These are phyloP conservation scores for Rhodamnia argentea DNA, from an alignment of 345 rosid genomes.

Conservation along the genomic window DNA sequence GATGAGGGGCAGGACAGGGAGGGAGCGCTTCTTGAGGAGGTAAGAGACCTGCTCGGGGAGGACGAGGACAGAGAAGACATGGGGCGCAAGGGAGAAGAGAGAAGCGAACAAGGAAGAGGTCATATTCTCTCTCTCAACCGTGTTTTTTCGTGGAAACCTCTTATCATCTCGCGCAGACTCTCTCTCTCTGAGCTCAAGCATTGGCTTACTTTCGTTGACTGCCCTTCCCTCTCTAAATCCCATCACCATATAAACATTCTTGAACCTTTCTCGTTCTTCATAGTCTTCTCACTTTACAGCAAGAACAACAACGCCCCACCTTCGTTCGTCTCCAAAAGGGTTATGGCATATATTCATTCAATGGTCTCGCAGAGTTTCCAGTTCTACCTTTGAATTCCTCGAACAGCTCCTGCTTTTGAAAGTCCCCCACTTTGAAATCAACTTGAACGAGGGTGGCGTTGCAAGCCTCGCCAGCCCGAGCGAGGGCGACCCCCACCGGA, in stretches of 20 bases:
- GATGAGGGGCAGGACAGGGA: constrained; percentile 51
- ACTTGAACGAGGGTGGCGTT: not conserved
- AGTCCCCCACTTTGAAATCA: not conserved
- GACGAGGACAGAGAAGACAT: constrained; percentile 1
- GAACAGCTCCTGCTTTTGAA: not conserved
- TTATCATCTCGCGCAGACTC: not conserved
- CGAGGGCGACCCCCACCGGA: too few relatives aligned
- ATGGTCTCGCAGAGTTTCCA: not conserved
- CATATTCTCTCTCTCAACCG: not conserved
- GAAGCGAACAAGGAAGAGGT: not conserved
- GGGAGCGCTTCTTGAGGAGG: constrained; percentile 37
- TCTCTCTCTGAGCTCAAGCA: not conserved
- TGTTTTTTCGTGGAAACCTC: constrained; percentile 14
- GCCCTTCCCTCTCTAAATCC: not conserved
- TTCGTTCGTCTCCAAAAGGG: not conserved
- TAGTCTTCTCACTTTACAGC: not conserved
- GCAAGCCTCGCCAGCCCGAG: too few relatives aligned
- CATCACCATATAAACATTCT: not conserved
- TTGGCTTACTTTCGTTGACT: constrained; percentile 25
- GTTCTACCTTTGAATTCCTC: not conserved
- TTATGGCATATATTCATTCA: not conserved
- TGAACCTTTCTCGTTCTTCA: not conserved
- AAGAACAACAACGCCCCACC: not conserved
- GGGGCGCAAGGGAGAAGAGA: not conserved
- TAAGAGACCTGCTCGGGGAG: constrained; percentile 44